Evolutionary conservation across 192 early-diverging fungal genomes (phyloP).

Genomic region (Entomortierella lignicola): DNA sequence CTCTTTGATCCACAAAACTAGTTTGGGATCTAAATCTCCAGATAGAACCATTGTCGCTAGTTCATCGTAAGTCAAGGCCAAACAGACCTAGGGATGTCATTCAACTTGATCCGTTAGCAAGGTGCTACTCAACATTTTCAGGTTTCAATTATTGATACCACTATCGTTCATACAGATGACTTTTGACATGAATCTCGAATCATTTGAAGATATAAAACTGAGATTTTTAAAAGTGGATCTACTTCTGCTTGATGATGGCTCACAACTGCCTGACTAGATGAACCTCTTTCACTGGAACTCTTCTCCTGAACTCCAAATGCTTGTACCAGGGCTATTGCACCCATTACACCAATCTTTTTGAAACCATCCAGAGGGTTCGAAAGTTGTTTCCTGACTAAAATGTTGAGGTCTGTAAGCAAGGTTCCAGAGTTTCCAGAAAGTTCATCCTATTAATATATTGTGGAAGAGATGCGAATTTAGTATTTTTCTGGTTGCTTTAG

Average conservation of each 20-base stretch:
- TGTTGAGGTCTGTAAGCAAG: conserved; percentile 78
- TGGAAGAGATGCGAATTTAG: not conserved
- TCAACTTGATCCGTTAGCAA: no score
- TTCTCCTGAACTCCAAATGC: conserved; percentile 63
- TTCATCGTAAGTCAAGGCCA: conserved; percentile 79
- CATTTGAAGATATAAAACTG: conserved; percentile 69
- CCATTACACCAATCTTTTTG: conserved; percentile 81
- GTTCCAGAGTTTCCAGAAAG: conserved; percentile 44
- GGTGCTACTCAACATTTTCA: no score
- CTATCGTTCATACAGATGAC: conserved; percentile 52
- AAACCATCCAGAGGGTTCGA: conserved; percentile 70
- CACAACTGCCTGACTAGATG: conserved; percentile 47
- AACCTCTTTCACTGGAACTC: conserved; percentile 19
- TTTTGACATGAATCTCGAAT: conserved; percentile 54
- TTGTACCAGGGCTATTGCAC: conserved; percentile 71
- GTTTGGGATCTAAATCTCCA: conserved; percentile 60
- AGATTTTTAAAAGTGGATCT: conserved; percentile 61
- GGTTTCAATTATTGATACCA: no score
- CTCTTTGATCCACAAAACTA: conserved; percentile 76
- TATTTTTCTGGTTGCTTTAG: not conserved
- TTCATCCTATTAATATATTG: conserved; percentile 30
- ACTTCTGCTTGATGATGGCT: conserved; percentile 23
- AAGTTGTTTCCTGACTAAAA: conserved; percentile 82
- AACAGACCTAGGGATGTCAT: no score
- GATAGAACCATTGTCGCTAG: conserved; percentile 72